phyloP scores from a whole-genome alignment of 495 filamentous ascomycete genomes.

The Chlorociboria aeruginascens region DNA sequence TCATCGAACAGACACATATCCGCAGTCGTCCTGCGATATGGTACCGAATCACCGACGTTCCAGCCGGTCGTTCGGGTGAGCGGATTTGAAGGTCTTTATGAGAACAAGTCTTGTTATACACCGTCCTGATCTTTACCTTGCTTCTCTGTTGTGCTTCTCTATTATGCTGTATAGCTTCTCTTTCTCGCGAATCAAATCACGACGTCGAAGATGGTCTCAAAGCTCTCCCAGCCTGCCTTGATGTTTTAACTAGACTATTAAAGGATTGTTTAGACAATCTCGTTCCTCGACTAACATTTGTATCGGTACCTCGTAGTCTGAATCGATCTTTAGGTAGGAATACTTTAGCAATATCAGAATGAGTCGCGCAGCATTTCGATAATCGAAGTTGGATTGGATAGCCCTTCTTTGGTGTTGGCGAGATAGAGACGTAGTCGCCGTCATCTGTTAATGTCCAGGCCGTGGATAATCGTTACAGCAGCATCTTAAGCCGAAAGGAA shows the following conservation, averaged over 20 bases:
- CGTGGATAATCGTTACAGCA: too few species aligned
- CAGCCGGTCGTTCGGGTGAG: neutral
- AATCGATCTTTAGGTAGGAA: slow-evolving; percentile 13
- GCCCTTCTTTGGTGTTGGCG: slow-evolving; percentile 7
- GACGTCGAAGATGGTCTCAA: slow-evolving; percentile 4
- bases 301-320: slow-evolving; percentile 9
- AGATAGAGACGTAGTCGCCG: neutral
- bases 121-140: neutral
- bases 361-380: neutral
- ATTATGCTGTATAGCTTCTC: neutral
- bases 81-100: neutral
- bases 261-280: slow-evolving; percentile 3
- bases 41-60: neutral
- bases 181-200: slow-evolving; percentile 3
- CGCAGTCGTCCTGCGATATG: neutral
- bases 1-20: neutral
- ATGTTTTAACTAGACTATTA: slow-evolving; percentile 7
- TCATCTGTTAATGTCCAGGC: neutral
- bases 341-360: slow-evolving; percentile 2
- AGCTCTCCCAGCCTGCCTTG: slow-evolving; percentile 6
- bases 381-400: slow-evolving; percentile 8
- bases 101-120: neutral
- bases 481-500: too few species aligned
- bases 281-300: slow-evolving; percentile 3
- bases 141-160: neutral